Conservation (phyloP, 192 early-diverging fungal genomes). For the Coemansia erecta region DNA sequence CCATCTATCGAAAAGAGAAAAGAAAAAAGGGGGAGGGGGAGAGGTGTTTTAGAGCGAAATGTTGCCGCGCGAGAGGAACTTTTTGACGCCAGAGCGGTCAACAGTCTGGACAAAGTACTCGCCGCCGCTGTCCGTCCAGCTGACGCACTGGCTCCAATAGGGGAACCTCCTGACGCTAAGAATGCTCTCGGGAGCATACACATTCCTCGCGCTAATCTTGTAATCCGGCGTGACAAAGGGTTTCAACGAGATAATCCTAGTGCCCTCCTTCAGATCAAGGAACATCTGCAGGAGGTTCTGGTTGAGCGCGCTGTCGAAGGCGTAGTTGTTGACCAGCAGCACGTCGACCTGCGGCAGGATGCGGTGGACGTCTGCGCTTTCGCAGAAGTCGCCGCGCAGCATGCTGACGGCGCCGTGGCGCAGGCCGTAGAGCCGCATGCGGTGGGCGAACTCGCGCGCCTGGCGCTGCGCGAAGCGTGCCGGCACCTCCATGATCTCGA, state of each 20-base stretch:
- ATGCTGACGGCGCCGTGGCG: conserved; percentile 63
- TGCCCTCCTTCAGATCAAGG: conserved; percentile 86
- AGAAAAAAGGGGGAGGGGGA: too few species aligned
- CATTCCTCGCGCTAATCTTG: conserved; percentile 71
- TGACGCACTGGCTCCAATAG: conserved; percentile 71
- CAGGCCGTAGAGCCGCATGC: conserved; percentile 71
- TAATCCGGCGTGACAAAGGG: conserved; percentile 78
- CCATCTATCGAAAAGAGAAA: too few species aligned
- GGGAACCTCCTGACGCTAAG: conserved; percentile 62
- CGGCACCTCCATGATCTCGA: conserved; percentile 91
- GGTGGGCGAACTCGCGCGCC: conserved; percentile 76
- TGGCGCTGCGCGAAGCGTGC: conserved; percentile 75
- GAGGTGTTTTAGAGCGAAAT: too few species aligned
- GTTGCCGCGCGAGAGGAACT: conserved; percentile 24
- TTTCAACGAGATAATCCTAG: conserved; percentile 81
- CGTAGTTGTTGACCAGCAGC: conserved; percentile 95
- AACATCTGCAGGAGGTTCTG: conserved; percentile 80
- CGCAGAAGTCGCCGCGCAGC: conserved; percentile 84
- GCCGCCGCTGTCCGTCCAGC: conserved; percentile 78
- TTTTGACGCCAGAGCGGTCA: conserved; percentile 57
- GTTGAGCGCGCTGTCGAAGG: conserved; percentile 83
- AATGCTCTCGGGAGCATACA: conserved; percentile 69
- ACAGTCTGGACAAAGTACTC: conserved; percentile 79
- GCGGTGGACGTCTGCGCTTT: conserved; percentile 62
- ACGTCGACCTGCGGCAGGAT: conserved; percentile 83